Percentiles rank a stretch among this genome's conserved stretches.
phyloP scores from a whole-genome alignment of 768 basidiomycete species.

The Phallus indusiatus region DNA sequence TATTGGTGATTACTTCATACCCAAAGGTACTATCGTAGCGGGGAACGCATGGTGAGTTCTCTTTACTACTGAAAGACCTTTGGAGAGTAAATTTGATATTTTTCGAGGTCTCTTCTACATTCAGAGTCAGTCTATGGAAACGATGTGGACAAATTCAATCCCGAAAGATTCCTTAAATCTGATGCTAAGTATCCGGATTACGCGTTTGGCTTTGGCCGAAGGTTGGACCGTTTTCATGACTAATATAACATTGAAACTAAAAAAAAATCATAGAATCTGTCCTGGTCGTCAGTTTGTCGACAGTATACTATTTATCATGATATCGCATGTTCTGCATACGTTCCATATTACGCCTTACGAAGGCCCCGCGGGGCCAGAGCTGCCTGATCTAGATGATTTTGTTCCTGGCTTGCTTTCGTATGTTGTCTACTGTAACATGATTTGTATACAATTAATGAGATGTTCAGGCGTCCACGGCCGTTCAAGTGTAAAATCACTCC shows the following conservation, averaged over 20 bases:
- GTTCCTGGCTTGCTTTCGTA: constrained; percentile 1
- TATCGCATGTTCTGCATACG: constrained; percentile 10
- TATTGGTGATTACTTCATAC: constrained; percentile 10
- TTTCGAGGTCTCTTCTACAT: neutral
- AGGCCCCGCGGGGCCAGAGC: constrained; percentile 25
- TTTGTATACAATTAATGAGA: neutral
- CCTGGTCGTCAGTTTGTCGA: neutral
- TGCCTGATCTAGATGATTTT: constrained; percentile 11
- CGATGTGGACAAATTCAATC: neutral
- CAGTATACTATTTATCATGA: neutral
- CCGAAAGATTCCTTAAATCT: neutral
- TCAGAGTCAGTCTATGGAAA: neutral
- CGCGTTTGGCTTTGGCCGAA: constrained; percentile 1
- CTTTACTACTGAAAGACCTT: neutral
- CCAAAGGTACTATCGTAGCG: constrained; percentile 10
- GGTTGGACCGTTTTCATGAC: neutral
- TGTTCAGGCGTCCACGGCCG: neutral
- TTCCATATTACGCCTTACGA: constrained; percentile 7
- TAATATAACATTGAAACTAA: too few relatives aligned
- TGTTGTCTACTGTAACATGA: neutral
- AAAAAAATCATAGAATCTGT: neutral
- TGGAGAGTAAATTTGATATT: neutral
- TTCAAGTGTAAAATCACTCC: neutral
- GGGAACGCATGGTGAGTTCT: constrained; percentile 10
- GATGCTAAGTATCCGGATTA: neutral